phyloP scores from a whole-genome alignment of 192 early-diverging fungal genomes.

The Linnemannia schmuckeri region DNA sequence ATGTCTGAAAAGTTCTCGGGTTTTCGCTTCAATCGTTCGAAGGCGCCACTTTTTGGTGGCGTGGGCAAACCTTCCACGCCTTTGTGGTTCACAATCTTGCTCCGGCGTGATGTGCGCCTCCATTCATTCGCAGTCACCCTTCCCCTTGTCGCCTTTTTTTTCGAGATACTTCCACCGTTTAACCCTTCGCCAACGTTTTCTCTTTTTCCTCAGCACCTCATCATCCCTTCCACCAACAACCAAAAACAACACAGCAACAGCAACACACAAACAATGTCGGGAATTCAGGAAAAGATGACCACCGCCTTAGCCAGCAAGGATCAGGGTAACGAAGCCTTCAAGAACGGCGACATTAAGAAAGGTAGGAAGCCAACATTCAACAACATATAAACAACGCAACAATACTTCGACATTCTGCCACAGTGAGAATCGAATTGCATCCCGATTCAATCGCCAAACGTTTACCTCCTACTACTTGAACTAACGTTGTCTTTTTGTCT shows the following conservation, averaged over 20 bases:
- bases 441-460: too few species aligned
- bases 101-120: not conserved
- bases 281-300: slow-evolving; percentile 45
- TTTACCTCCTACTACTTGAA: not conserved
- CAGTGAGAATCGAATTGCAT: not conserved
- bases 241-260: not conserved
- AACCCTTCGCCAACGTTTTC: not conserved
- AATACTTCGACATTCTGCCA: not conserved
- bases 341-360: slow-evolving; percentile 44
- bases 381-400: too few species aligned
- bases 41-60: too few species aligned
- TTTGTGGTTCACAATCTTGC: too few species aligned
- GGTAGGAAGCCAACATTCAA: slow-evolving; percentile 20
- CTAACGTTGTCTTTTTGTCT: not conserved
- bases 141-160: not conserved
- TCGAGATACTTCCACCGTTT: not conserved
- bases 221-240: not conserved
- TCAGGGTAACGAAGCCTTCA: slow-evolving; percentile 56
- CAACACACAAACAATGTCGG: slow-evolving; percentile 13
- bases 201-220: not conserved
- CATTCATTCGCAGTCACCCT: not conserved
- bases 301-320: slow-evolving; percentile 48
- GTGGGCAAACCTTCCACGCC: too few species aligned
- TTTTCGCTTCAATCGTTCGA: too few species aligned
- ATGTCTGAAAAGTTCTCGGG: too few species aligned